Evolutionary conservation across 2,329 filamentous ascomycete species (phyloP), one percentile per base, ranked within the genome.

Genomic region (Colletotrichum endophyticum): DNA sequence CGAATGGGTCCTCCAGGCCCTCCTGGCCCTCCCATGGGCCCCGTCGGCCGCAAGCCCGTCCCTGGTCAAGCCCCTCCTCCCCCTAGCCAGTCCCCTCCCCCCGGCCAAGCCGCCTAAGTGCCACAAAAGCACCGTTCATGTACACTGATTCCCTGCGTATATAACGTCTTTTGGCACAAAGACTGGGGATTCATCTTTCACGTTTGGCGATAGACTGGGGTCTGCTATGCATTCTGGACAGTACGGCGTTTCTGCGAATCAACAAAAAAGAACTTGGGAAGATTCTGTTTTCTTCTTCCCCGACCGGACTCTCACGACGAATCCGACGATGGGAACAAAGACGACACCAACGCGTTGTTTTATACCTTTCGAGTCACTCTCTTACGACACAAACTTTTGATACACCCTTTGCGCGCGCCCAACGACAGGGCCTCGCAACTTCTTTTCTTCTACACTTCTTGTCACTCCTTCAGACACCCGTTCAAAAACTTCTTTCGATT

Each of bases 1-100:
- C 86, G 87, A 8, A 88, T 90, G 86, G 81, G 76, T 44, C 72
- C 78, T 70, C 73, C 79, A 8, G 81, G 80, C 39, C 75, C 69
- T 25, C 66, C 77, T 28, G 72, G 69, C 15, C 71, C 77, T 32
- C 82, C 85, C 53, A 82, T 86, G 34, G 87, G 85, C 56, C 84
- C 87, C 30, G 85, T 91, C 75, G 86, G 84, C 79, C 88, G 90
- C 72, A 92, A 92, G 82, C 89, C 91, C 30, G 88, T 92, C 56
- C 89, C 90, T 8, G 89, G 89, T 44, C 74, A 76, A 30, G 74
- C 74, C 44, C 62, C 22, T n/a, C 61, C 61, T 28, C 61, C 61
- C 22, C 61, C n/a, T 22, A 63, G 32, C 61, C 30, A 63, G 73
- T 76, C 74, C 32, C 62, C 22, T 25, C 53, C 67, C 56, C 89